Base-by-base conservation (phyloP, 2,329 filamentous ascomycete genomes). In the Tolypocladium tropicale region DNA sequence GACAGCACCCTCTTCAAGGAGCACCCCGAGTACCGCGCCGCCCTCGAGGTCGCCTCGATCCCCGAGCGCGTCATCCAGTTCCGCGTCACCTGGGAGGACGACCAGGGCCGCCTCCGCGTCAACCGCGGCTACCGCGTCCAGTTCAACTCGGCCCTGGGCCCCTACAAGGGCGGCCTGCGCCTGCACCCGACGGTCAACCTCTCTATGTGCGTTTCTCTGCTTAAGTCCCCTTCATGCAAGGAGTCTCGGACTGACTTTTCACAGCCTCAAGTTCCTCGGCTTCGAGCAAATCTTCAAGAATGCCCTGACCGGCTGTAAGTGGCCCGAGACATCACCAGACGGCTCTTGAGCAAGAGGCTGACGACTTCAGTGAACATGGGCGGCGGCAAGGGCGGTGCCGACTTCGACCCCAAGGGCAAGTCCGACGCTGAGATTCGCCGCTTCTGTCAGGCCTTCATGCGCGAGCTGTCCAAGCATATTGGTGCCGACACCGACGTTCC, bases 221-320 rank as follows among this genome's bases (percentile, higher is more conserved):
- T 6, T 28, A 6, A 6, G 7, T 48, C 25, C 28, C 16, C 28
- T 7, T 6, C 1, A 3, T 14, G 14, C 14, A 10, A 2, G 6
- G 18, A 32, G 5, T 16, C 28, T 21, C 30, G 50, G 16, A 43
- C 32, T 33, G 39, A 50, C 34, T n/a, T 46, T n/a, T 18, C 23
- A 28, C 54, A 76, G 75, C 68, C 84, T 99, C 68, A 99, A 99
- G 81, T 97, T 97, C 79, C 83, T 99, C 70, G 94, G 93, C 63
- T 97, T 97, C 69, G 94, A 99, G 85, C 94, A 97, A 79, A 95
- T 93, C 78, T 97, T 97, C 83, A 97, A 97, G 84, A 97, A 97
- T 89, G 94, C 94, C 64, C 79, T 97, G 65, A 97, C 94, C 60
- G 94, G 94, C 70, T 77, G 88, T 92, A 79, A 80, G 89, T 84